phyloP scores from a whole-genome alignment of 129 eudicot genomes.

The Sambucus nigra region DNA sequence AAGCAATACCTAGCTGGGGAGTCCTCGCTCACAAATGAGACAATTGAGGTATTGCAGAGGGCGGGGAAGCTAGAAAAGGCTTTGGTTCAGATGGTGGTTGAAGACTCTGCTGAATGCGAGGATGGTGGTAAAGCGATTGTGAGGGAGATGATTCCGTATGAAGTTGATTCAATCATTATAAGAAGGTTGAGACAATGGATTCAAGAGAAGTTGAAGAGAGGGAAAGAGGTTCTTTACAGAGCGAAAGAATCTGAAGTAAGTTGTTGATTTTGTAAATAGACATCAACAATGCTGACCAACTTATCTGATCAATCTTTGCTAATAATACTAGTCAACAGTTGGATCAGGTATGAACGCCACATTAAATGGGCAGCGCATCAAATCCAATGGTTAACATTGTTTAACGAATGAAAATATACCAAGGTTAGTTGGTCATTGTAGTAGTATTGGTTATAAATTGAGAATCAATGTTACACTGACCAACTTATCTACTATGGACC shows the following conservation, averaged over 20 bases:
- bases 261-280: too few relatives aligned
- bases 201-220: constrained; percentile 49
- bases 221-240: constrained; percentile 43
- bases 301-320: too few relatives aligned
- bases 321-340: too few relatives aligned
- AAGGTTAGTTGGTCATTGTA: too few relatives aligned
- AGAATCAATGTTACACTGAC: too few relatives aligned
- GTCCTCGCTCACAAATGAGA: constrained; percentile 37
- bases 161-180: constrained; percentile 58
- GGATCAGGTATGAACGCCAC: too few relatives aligned
- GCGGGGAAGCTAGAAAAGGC: constrained; percentile 87
- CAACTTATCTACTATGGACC: too few relatives aligned
- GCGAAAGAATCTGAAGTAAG: constrained; percentile 86
- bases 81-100: constrained; percentile 77
- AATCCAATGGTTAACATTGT: too few relatives aligned
- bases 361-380: too few relatives aligned
- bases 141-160: constrained; percentile 74
- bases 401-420: too few relatives aligned
- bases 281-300: too few relatives aligned
- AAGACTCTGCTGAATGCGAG: constrained; percentile 75
- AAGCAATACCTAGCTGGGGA: constrained; percentile 62
- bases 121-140: constrained; percentile 71
- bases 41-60: constrained; percentile 48
- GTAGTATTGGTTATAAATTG: too few relatives aligned
- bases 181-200: constrained; percentile 57